A percentile compares a stretch with the other conserved stretches of the same genome.
Conservation (phyloP, 768 basidiomycete species). For the Russula olivacea region DNA sequence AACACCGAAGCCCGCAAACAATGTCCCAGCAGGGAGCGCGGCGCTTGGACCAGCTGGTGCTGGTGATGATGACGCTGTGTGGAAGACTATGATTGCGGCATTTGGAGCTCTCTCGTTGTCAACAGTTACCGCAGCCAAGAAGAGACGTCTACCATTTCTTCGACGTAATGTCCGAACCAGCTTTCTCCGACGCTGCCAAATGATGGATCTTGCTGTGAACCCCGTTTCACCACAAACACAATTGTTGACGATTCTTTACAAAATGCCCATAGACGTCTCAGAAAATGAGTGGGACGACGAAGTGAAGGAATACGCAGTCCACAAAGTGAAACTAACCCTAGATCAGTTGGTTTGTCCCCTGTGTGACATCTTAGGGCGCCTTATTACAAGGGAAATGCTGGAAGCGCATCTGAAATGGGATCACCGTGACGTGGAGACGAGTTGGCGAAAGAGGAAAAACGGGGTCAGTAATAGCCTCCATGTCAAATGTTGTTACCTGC, state of each 20-base stretch:
- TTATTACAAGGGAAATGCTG: conserved; percentile 41
- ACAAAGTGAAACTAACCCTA: conserved; percentile 30
- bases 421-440: conserved; percentile 38
- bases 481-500: neutral
- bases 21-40: neutral
- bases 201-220: conserved; percentile 34
- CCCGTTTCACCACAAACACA: conserved; percentile 25
- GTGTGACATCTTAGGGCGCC: conserved; percentile 43
- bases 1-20: too few species aligned
- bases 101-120: conserved; percentile 18
- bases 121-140: conserved; percentile 5
- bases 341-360: conserved; percentile 46
- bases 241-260: conserved; percentile 28
- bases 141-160: conserved; percentile 48
- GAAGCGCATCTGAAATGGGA: conserved; percentile 45
- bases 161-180: conserved; percentile 45
- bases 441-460: conserved; percentile 34
- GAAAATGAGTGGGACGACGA: conserved; percentile 14
- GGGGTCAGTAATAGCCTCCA: conserved; percentile 23
- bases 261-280: conserved; percentile 19
- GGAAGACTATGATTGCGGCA: conserved; percentile 11
- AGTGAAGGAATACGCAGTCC: conserved; percentile 22
- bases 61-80: neutral
- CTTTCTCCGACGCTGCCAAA: conserved; percentile 42
- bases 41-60: neutral